Conservation (phyloP, 2,329 filamentous ascomycete species). For the Apiospora pterosperma region DNA sequence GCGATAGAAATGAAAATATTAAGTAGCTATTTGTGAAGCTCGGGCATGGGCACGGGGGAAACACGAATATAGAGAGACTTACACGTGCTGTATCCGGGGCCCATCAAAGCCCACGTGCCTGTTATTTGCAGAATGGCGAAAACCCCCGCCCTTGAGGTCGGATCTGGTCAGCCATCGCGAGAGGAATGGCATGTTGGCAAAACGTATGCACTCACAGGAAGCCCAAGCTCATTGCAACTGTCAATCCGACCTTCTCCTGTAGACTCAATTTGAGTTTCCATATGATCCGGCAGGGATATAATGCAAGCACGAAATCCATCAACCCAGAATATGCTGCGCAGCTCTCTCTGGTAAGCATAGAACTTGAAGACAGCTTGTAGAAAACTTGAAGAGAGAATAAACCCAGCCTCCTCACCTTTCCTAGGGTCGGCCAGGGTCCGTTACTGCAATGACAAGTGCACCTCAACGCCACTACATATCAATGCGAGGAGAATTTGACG, state of each 20-base stretch:
- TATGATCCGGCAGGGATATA: slow-evolving; percentile 27
- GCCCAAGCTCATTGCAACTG: slow-evolving; percentile 27
- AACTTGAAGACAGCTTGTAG: not conserved
- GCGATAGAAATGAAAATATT: not conserved
- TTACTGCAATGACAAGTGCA: not conserved
- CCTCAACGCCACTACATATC: not conserved
- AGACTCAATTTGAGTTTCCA: slow-evolving; percentile 25
- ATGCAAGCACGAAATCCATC: slow-evolving; percentile 24
- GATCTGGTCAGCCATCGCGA: not conserved
- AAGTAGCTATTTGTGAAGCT: not conserved
- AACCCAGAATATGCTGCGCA: slow-evolving; percentile 15
- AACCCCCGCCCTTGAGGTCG: not conserved
- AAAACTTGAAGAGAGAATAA: too few species aligned
- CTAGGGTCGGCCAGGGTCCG: not conserved
- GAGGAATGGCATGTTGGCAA: not conserved
- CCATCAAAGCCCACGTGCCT: not conserved
- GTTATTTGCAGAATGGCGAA: not conserved
- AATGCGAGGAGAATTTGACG: not conserved
- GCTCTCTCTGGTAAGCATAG: not conserved
- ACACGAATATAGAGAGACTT: not conserved
- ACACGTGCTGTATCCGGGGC: not conserved
- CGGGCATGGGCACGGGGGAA: not conserved
- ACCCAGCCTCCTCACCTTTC: not conserved
- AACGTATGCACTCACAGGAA: slow-evolving; percentile 18
- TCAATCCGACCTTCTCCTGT: slow-evolving; percentile 25